A percentile compares a stretch with the other conserved stretches of the same genome.
These are phyloP conservation scores for Elongisporangium prolatum DNA, from an alignment of 352 stramenopile genomes.

Conservation along the genomic window DNA sequence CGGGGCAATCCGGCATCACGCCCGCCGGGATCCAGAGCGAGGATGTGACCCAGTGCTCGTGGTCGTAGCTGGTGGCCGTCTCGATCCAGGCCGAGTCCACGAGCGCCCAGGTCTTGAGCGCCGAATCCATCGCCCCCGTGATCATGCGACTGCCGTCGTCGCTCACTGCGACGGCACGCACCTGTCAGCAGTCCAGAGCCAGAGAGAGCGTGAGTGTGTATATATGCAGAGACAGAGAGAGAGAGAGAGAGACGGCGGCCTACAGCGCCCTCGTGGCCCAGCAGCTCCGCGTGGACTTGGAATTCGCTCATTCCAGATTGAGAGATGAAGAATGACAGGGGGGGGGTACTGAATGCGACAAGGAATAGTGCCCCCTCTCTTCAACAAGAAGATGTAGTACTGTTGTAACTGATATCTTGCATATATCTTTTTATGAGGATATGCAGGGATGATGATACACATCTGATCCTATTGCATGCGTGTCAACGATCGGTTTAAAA, in stretches of 20 bases:
- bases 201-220: conserved; percentile 4
- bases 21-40: conserved; percentile 30
- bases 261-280: conserved; percentile 76
- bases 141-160: conserved; percentile 32
- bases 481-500: background rate
- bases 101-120: conserved; percentile 42
- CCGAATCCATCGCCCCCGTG: conserved; percentile 78
- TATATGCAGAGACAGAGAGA: background rate
- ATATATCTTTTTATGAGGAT: background rate
- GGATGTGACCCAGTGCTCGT: conserved; percentile 84
- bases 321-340: background rate
- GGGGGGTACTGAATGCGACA: background rate
- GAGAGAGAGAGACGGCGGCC: conserved; percentile 7
- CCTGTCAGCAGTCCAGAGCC: conserved; percentile 16
- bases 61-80: conserved; percentile 56
- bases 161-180: conserved; percentile 53
- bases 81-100: conserved; percentile 34
- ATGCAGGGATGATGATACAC: background rate
- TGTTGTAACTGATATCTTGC: background rate
- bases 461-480: background rate
- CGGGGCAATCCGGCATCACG: conserved; percentile 14
- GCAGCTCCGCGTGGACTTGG: conserved; percentile 46
- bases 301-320: conserved; percentile 16
- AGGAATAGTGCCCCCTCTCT: background rate
- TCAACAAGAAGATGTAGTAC: background rate